Base-by-base conservation (phyloP, 441 rosid species). In the Croton laevigatus region DNA sequence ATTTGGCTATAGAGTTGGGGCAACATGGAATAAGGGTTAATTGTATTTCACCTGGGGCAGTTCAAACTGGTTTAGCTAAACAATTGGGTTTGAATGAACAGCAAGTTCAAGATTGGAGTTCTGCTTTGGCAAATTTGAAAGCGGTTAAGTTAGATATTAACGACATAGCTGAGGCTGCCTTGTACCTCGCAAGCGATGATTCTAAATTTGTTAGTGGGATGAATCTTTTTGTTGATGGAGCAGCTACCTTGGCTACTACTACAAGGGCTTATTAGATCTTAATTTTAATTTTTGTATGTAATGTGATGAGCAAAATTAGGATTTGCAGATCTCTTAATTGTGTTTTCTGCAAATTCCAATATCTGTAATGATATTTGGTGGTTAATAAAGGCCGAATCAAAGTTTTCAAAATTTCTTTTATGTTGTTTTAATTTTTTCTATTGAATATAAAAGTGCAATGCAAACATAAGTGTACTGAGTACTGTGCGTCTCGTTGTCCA, bases 111-210 rank as follows among this genome's bases (percentile, higher is more conserved):
- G 37, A 19, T 2, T 3, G 40, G 12, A 10, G 19, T 38, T 53
- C 36, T 19, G 23, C 22, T 0, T 40, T 57, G 6, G 51, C 71
- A 3, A 13, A 58, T 42, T 8, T 68, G 20, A 54, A 68, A 42
- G 71, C 8, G 52, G 62, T 13, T 3, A 40, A 14, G 1, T 16
- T 54, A 40, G 71, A 68, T 6, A 52, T 32, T 1, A 44, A 40
- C 22, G 71, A 68, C 42, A 12, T 68, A 2, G 71, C 71, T 3
- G 53, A 68, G 19, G 71, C 71, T 5, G 71, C 62, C 14, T 8
- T 68, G 16, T 68, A 68, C 23, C 40, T 68, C 14, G 62, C 71
- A 6, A 67, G 71, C 23, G 71, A 67, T 54, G 71, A 54, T 14
- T 37, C 71, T 3, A 67, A 23, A 44, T 68, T 40, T 57, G 36